Base-by-base conservation (phyloP, 148 eudicot species). In the Rhododendron mucronatum region DNA sequence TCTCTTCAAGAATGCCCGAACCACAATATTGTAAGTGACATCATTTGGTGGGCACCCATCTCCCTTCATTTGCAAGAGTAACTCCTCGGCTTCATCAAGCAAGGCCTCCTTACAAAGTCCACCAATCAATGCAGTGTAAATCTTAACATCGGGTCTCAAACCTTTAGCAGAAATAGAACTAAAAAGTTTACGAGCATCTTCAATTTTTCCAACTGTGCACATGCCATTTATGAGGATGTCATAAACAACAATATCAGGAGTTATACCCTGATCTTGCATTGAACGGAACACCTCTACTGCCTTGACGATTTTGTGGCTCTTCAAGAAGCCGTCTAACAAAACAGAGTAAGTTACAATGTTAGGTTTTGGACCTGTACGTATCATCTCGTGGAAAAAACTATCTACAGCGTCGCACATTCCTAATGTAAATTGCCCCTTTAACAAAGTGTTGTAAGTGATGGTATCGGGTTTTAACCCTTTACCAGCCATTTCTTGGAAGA, bases 401-500 rank as follows among this genome's bases (percentile, higher is more conserved):
- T 30, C 2, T 12, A 18, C 20, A 11, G 7, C 37, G 4, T 69
- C 0, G 0, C 75, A 69, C 7, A 0, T 28, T 14, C 75, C 39
- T 3, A 30, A 3, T 30, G 5, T 13, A 3, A 69, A 69, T 0
- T 13, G 0, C 5, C 39, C 76, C 11, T 80, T 9, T 69, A 87
- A 80, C 45, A 87, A 33, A 41, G 75, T 81, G 33, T 0, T 87
- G 45, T 53, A 84, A 0, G 89, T 84, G 55, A 5, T 13, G 0
- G 41, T 57, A 1, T 20, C 0, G 7, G 89, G 84, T 28, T 53
- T 20, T 16, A 79, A 87, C n/a, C 86, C 84, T 84, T 87, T 84
- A 55, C 55, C 0, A 30, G 67, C 39, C 48, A 87, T 69, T 69
- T 69, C 75, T 30, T 8, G 18, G 0, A 69, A 69, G 18, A 28